Evolutionary conservation across 2,329 filamentous ascomycete species (phyloP), one percentile per base, ranked within the genome.

Genomic region (Fusarium algeriense): DNA sequence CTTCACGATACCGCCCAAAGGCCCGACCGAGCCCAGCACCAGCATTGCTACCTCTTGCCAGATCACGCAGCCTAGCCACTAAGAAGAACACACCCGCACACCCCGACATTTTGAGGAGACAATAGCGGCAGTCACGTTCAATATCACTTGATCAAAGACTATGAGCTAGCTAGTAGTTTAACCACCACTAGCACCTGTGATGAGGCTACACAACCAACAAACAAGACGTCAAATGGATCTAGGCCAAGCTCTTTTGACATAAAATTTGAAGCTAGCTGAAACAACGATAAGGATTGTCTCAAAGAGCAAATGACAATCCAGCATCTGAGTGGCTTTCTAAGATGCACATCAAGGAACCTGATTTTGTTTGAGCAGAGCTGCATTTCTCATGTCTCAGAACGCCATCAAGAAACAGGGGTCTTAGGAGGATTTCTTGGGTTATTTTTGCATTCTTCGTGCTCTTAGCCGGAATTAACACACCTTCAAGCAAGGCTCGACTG

Each of bases 311-410:
- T 52, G 48, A 28, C 61, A 58, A 58, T 48, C 43, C 57, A 57
- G 53, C 56, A 58, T 49, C 35, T n/a, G 53, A 54, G 52, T 58
- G 60, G 69, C 40, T 60, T 46, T 69, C 37, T 32, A 44, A 41
- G 46, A 72, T 70, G 56, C 53, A 60, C 43, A 35, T 60, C 40
- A 45, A 23, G 28, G 45, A 54, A 46, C 46, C 40, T 57, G 38
- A 48, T 60, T 48, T 23, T 38, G 30, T 37, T 20, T 41, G 43
- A 56, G 45, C 34, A 52, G 62, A 58, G 44, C 53, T 66, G 32
- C 43, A 60, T 66, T 49, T 61, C 50, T 58, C 50, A 55, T 73
- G 69, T 72, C 70, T 72, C 55, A 67, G 50, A 67, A 70, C 66
- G 54, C 61, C 66, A 63, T 53, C 34, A 50, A 43, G 45, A 59